phyloP scores from a whole-genome alignment of 2,329 filamentous ascomycete genomes.

The Hypoxylon sp. region DNA sequence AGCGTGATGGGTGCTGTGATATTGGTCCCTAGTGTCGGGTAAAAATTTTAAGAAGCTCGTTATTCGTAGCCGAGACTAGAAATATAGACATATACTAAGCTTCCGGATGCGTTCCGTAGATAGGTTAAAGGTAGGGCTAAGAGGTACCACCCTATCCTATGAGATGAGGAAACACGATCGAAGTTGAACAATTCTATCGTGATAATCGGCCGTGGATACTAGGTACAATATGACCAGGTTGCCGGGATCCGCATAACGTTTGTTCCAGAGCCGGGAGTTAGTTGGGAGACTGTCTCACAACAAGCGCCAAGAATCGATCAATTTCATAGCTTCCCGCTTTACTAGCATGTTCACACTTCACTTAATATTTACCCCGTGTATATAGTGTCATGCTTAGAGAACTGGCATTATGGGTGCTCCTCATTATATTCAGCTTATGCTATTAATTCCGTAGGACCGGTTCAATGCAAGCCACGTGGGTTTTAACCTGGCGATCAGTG shows the following conservation, averaged over 20 bases:
- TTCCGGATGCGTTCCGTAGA: slow-evolving; percentile 12
- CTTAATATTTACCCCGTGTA: background rate
- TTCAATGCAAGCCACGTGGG: slow-evolving; percentile 44
- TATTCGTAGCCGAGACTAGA: slow-evolving; percentile 29
- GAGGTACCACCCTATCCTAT: slow-evolving; percentile 5
- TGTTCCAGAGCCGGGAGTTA: slow-evolving; percentile 29
- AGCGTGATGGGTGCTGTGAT: slow-evolving; percentile 1
- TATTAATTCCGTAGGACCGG: slow-evolving; percentile 40
- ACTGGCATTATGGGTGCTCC: slow-evolving; percentile 11
- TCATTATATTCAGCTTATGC: slow-evolving; percentile 28
- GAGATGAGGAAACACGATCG: slow-evolving; percentile 35
- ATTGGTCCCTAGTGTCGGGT: background rate
- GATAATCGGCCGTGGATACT: slow-evolving; percentile 33
- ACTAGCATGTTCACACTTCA: slow-evolving; percentile 14
- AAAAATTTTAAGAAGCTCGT: background rate
- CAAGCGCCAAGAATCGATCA: slow-evolving; percentile 39
- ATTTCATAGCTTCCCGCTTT: slow-evolving; percentile 30
- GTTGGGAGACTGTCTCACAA: slow-evolving; percentile 30
- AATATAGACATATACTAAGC: slow-evolving; percentile 14
- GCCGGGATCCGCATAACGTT: slow-evolving; percentile 29
- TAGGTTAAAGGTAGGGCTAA: slow-evolving; percentile 9
- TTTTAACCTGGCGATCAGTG: slow-evolving; percentile 36
- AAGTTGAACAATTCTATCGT: slow-evolving; percentile 36
- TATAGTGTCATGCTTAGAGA: slow-evolving; percentile 9
- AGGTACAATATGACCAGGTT: slow-evolving; percentile 32